Conservation (phyloP, 805 yeast species). For the Tetrapisispora phaffii region DNA sequence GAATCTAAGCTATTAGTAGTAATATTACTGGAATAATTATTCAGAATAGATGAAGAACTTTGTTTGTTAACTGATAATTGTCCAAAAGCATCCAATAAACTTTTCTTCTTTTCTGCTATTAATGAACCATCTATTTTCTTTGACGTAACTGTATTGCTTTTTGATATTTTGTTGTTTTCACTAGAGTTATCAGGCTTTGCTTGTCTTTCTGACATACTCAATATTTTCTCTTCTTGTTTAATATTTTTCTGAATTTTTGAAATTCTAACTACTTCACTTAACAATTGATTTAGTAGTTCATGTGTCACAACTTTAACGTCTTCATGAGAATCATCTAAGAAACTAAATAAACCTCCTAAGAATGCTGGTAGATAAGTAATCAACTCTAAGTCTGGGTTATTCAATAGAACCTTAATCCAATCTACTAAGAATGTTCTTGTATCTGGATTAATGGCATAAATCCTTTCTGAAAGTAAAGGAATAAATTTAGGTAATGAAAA, state of each 20-base stretch:
- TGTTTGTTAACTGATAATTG: constrained; percentile 9
- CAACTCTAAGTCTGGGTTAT: constrained; percentile 84
- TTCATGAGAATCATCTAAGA: constrained; percentile 70
- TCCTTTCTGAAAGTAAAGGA: constrained; percentile 83
- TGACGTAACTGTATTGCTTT: constrained; percentile 4
- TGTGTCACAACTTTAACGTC: constrained; percentile 85
- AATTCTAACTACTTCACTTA: constrained; percentile 74
- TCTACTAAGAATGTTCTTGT: constrained; percentile 86
- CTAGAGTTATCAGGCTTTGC: constrained; percentile 10
- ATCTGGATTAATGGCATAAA: constrained; percentile 85
- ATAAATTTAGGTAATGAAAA: constrained; percentile 81
- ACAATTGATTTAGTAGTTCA: constrained; percentile 58
- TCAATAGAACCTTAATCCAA: constrained; percentile 87
- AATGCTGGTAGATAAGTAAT: constrained; percentile 83
- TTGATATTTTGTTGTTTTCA: constrained; percentile 11
- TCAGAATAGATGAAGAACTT: not conserved
- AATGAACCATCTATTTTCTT: constrained; percentile 24
- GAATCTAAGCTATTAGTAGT: not conserved
- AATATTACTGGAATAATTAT: not conserved
- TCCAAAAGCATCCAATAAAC: constrained; percentile 20
- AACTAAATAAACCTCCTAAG: constrained; percentile 66
- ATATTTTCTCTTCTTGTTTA: constrained; percentile 20
- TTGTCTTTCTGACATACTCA: not conserved
- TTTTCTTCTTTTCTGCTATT: constrained; percentile 28
- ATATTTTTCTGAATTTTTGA: constrained; percentile 53